Conservation (phyloP, 345 rosid genomes). For the Laguncularia racemosa region DNA sequence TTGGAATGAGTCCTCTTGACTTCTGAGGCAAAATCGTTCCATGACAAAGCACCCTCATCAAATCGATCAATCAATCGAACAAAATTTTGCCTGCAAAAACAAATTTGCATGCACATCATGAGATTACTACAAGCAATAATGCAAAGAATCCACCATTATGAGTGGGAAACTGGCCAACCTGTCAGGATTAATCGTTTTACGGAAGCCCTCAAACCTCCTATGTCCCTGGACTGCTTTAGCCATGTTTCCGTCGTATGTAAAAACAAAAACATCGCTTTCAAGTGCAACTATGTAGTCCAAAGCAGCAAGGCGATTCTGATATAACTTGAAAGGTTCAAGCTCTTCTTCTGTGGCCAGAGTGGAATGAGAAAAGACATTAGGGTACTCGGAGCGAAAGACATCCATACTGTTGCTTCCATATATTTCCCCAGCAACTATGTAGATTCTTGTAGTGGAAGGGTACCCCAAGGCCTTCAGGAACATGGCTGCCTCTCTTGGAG, state of each 20-base stretch:
- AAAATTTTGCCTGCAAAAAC: constrained; percentile 56
- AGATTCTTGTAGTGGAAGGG: constrained; percentile 72
- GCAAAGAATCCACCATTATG: background rate
- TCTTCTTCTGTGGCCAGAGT: constrained; percentile 78
- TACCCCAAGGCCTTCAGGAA: constrained; percentile 96
- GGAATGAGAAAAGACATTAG: constrained; percentile 75
- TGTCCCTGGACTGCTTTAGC: constrained; percentile 99
- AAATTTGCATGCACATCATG: background rate
- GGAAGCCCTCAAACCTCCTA: constrained; percentile 73
- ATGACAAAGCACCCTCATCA: constrained; percentile 49
- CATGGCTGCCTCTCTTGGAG: constrained; percentile 93
- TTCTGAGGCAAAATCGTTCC: constrained; percentile 70
- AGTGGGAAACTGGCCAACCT: constrained; percentile 25
- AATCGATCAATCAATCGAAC: constrained; percentile 63
- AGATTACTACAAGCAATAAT: no score
- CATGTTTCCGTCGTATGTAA: constrained; percentile 96
- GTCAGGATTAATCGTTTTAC: constrained; percentile 82
- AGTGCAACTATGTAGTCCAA: constrained; percentile 85
- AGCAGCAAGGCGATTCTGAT: constrained; percentile 92
- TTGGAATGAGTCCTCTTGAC: constrained; percentile 51
- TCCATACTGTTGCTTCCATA: constrained; percentile 79
- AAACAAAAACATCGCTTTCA: constrained; percentile 87
- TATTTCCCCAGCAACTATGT: constrained; percentile 89
- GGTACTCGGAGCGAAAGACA: constrained; percentile 65
- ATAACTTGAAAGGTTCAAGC: constrained; percentile 57